Evolutionary conservation across 176 grass and related monocot species (phyloP), one percentile per base, ranked within the genome.

Genomic region (Eremochloa ophiuroides): DNA sequence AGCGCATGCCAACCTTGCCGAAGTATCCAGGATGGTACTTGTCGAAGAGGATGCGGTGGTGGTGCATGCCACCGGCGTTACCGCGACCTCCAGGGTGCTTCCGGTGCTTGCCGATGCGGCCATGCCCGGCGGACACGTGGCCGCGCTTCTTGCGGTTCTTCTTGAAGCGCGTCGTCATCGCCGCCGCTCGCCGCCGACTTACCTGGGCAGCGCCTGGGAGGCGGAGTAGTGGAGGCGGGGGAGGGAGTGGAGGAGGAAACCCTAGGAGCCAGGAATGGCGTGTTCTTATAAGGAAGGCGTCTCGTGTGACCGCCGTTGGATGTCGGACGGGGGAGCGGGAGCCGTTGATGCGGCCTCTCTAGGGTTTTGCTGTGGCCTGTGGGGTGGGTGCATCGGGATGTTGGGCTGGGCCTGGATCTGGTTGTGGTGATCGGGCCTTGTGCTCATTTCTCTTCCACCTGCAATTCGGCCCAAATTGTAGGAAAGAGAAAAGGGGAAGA

Each of bases 21-120:
- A 97, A 97, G 92, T 89, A 97, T 0, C 94, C 94, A 0, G 94
- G 94, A 75, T 94, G 94, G 85, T 97, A 94, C 85, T 97, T 97
- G 89, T 97, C 92, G 80, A 97, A 97, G 80, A 97, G 92, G 85
- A 97, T 97, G 25, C 94, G 92, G 87, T 97, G 92, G 83, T 97
- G 94, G 89, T 92, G 94, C 94, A 97, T 90, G 39, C 94, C 94
- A 73, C 92, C 94, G 74, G 94, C 94, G 85, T 97, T 97, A 43
- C 94, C 92, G 28, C 89, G 92, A 11, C 94, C 94, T 10, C 92
- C 94, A 0, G 92, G 94, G n/a, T 94, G 92, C 92, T 97, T 97
- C 10, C 94, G 91, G 92, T 94, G 94, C 92, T 97, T 97, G 3
- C 94, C 92, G 77, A 97, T 84, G 20, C 94, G 92, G 1, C 94